Evolutionary conservation across 106 monocot species (phyloP).

Genomic region (Dendrobium huoshanense): DNA sequence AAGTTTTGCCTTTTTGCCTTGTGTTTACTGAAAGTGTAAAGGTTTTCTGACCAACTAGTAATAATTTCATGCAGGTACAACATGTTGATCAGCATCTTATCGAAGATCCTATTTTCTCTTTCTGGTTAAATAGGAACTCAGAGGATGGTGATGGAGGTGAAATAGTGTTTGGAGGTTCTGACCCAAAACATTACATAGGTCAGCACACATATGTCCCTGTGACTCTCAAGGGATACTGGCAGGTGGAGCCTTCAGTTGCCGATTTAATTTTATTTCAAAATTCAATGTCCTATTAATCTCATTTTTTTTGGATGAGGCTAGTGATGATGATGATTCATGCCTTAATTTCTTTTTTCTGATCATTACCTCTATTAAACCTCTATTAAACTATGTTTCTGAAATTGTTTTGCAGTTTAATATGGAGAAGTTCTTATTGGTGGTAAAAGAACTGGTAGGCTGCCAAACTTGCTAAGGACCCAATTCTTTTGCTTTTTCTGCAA

Average conservation of each 20-base stretch:
- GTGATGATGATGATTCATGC: neutral
- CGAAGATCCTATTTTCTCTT: conserved; percentile 69
- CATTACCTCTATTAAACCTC: no score
- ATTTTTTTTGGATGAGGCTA: neutral
- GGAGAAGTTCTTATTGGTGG: conserved; percentile 58
- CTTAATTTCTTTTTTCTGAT: neutral
- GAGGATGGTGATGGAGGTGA: conserved; percentile 78
- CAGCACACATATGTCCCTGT: conserved; percentile 68
- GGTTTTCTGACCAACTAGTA: neutral
- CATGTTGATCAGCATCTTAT: conserved; percentile 67
- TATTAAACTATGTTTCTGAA: neutral
- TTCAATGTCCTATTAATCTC: neutral
- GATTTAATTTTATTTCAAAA: no score
- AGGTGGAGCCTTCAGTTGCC: conserved; percentile 31
- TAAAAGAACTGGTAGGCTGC: conserved; percentile 27
- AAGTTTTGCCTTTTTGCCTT: no score
- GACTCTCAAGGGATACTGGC: conserved; percentile 82
- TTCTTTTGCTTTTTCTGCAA: no score
- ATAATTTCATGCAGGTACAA: conserved; percentile 51
- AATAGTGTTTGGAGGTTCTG: conserved; percentile 80
- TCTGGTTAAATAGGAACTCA: conserved; percentile 77
- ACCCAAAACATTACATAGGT: conserved; percentile 58
- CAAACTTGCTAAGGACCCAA: no score
- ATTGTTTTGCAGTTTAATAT: conserved; percentile 48
- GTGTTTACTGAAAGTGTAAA: neutral